phyloP scores from a whole-genome alignment of 345 rosid species.

The Bruguiera sexangula region DNA sequence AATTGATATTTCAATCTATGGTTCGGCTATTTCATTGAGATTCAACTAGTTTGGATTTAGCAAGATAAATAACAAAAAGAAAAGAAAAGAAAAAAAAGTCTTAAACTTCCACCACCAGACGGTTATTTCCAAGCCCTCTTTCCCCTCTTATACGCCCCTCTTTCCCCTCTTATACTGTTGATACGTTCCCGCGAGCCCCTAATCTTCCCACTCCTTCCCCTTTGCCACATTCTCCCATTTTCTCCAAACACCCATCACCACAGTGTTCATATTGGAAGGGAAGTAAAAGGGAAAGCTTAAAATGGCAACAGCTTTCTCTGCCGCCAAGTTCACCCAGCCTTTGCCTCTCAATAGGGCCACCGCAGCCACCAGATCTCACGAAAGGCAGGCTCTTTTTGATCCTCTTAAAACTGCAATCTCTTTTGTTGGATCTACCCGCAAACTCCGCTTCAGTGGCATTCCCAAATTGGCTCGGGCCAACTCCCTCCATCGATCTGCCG shows the following conservation, averaged over 20 bases:
- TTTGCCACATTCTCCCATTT: neutral
- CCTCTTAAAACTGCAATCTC: slow-evolving; percentile 33
- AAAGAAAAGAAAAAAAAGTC: too few relatives aligned
- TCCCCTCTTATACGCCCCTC: slow-evolving; percentile 30
- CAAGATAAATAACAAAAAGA: too few relatives aligned
- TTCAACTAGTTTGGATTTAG: too few relatives aligned
- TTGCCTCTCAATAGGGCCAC: slow-evolving; percentile 25
- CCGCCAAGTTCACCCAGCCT: slow-evolving; percentile 37
- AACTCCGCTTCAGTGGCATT: slow-evolving; percentile 24
- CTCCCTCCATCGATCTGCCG: slow-evolving; percentile 39
- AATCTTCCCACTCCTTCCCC: neutral
- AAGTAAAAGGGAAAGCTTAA: neutral
- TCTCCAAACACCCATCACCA: neutral
- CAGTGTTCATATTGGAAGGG: neutral
- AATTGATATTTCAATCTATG: too few relatives aligned
- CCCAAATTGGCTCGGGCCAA: slow-evolving; percentile 8
- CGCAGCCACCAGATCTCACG: slow-evolving; percentile 35
- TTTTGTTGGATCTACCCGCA: slow-evolving; percentile 49
- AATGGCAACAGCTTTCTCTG: slow-evolving; percentile 51
- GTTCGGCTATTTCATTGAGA: too few relatives aligned
- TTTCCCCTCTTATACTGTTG: neutral
- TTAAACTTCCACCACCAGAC: neutral
- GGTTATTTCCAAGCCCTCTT: slow-evolving; percentile 14
- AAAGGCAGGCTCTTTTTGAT: slow-evolving; percentile 26
- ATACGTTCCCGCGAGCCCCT: neutral